Percentiles rank a stretch among this genome's conserved stretches.
Evolutionary conservation across 306 rosid species (phyloP).

Genomic region (Spatholobus suberectus): DNA sequence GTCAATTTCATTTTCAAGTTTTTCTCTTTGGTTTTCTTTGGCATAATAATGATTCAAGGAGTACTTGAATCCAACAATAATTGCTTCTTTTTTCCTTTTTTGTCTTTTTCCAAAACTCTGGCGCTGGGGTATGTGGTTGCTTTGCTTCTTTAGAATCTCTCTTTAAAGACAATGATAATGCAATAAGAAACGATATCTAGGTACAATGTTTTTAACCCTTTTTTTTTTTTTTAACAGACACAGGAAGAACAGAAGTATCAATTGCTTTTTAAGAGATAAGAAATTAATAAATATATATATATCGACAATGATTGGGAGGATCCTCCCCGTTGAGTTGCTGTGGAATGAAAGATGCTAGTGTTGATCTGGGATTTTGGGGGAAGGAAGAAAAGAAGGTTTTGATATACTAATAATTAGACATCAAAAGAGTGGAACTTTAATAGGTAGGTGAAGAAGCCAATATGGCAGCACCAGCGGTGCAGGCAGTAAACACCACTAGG

Average conservation of each 20-base stretch:
- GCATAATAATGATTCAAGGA: background rate
- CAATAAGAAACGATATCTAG: background rate
- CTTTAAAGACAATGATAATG: conserved; percentile 14
- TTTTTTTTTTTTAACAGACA: conserved; percentile 31
- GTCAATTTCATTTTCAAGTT: conserved; percentile 44
- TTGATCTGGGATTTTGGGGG: conserved; percentile 61
- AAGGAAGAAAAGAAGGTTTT: conserved; percentile 45
- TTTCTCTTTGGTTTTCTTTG: conserved; percentile 1
- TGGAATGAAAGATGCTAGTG: conserved; percentile 46
- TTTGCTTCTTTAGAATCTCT: conserved; percentile 15
- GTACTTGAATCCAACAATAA: conserved; percentile 1
- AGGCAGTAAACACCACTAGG: conserved; percentile 49
- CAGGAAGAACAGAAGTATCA: conserved; percentile 33
- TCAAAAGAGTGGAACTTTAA: background rate
- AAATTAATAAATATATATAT: conserved; percentile 8
- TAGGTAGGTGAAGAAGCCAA: conserved; percentile 40
- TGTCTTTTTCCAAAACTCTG: background rate
- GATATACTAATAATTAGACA: conserved; percentile 29
- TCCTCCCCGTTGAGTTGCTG: conserved; percentile 25
- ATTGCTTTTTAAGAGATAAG: conserved; percentile 30
- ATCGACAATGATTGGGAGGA: conserved; percentile 42
- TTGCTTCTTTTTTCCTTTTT: background rate
- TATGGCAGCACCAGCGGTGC: conserved; percentile 52
- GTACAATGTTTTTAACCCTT: conserved; percentile 42
- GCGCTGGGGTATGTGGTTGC: background rate